Base-by-base conservation (phyloP, 2,329 filamentous ascomycete genomes). In the Epichloe amarillans region DNA sequence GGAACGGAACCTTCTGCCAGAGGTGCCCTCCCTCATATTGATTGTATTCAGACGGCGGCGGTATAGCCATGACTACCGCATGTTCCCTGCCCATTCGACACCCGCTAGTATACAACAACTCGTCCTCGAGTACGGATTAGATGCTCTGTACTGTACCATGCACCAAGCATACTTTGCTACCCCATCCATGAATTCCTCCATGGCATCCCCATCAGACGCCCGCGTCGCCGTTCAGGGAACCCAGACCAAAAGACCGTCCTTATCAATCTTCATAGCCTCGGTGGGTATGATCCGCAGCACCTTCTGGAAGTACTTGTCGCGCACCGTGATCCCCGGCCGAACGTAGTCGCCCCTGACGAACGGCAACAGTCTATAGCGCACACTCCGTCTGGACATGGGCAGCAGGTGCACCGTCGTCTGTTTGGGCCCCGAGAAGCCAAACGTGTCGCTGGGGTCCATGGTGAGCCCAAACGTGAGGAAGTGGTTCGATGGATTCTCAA, bases 401-500 rank as follows among this genome's bases (percentile, higher is more conserved):
- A 95, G 76, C 41, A 97, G 70, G 61, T 93, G 88, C 49, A 96
- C 59, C 1, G 84, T 84, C 12, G 81, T 83, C 56, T 85, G 76
- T 69, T 97, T 97, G 2, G 87, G 74, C 0, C 93, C 93, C 7
- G 87, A 89, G 66, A 98, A 97, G 0, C 89, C 91, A 67, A 97
- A 97, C 49, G 88, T 80, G 56, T 95, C 88, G 63, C 82, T 91
- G 3, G 89, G 86, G 58, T 98, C 91, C 89, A 98, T 95, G 26
- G 76, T 82, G 46, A 97, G 67, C 33, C 87, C 89, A 68, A 98
- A 98, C 0, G 90, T 95, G 47, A 98, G 77, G 67, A 95, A 94
- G 65, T 98, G 93, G 64, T 83, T 85, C 0, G 91, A 96, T 0
- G 90, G 86, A 64, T 98, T 98, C 68, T 98, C 93, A 51, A 98